A percentile compares a stretch with the other conserved stretches of the same genome.
phyloP scores from a whole-genome alignment of 768 basidiomycete species.

The Amanita phalloides region DNA sequence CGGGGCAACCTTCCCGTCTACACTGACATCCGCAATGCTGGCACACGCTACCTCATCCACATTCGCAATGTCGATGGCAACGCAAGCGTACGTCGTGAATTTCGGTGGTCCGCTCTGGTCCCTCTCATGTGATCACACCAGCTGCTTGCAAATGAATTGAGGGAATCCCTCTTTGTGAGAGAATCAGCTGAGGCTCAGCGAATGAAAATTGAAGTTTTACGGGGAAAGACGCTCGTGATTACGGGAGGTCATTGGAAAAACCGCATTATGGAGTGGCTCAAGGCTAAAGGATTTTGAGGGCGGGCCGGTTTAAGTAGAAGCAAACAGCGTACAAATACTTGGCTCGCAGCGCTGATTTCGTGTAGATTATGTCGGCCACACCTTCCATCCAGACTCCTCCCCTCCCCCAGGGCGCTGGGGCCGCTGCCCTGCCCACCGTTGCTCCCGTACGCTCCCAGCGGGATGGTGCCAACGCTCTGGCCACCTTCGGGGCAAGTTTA shows the following conservation, averaged over 20 bases:
- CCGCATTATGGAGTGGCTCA: conserved; percentile 53
- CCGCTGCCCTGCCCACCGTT: conserved; percentile 29
- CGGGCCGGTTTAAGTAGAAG: neutral
- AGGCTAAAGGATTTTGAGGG: conserved; percentile 50
- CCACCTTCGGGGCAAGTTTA: conserved; percentile 56
- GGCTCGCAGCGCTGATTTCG: neutral
- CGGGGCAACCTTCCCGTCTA: conserved; percentile 67
- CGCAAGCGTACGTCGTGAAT: conserved; percentile 32
- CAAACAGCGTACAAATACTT: neutral
- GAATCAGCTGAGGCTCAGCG: conserved; percentile 35
- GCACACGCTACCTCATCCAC: conserved; percentile 44
- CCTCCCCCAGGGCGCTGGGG: conserved; percentile 29
- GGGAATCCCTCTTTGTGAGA: conserved; percentile 35
- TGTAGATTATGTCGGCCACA: conserved; percentile 7
- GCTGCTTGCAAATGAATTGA: conserved; percentile 51
- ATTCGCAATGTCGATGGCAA: conserved; percentile 65
- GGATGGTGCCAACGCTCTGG: conserved; percentile 43
- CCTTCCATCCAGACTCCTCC: conserved; percentile 22
- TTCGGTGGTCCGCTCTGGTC: conserved; percentile 2
- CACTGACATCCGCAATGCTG: conserved; percentile 58
- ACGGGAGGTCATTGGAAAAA: conserved; percentile 55
- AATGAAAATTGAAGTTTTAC: conserved; percentile 35
- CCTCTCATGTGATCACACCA: conserved; percentile 17
- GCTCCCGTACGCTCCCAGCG: conserved; percentile 42
- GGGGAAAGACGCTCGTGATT: conserved; percentile 45